A percentile compares a stretch with the other conserved stretches of the same genome.
phyloP scores from a whole-genome alignment of 1,284 basidiomycete species.

The Microbotryum saponariae region DNA sequence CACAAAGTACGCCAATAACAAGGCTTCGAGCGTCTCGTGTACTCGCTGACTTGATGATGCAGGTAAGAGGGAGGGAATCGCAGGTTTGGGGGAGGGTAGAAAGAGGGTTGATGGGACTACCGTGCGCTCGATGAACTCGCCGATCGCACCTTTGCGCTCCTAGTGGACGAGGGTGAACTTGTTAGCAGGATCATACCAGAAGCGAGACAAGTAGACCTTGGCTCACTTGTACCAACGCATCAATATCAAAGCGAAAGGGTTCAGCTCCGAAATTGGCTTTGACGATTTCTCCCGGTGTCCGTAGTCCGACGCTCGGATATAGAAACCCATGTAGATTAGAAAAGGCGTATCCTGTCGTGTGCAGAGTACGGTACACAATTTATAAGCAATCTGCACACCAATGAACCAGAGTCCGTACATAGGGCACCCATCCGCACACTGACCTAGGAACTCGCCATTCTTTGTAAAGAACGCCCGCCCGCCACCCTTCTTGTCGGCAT shows the following conservation, averaged over 20 bases:
- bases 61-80: conserved; percentile 16
- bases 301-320: conserved; percentile 78
- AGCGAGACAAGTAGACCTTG: not conserved
- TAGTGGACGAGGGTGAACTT: not conserved
- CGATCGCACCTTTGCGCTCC: conserved; percentile 24
- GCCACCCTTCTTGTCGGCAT: not conserved
- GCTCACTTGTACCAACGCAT: conserved; percentile 38
- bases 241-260: conserved; percentile 79
- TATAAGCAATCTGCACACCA: not conserved
- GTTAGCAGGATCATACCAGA: too few species aligned
- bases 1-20: conserved; percentile 24
- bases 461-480: conserved; percentile 79
- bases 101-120: conserved; percentile 5
- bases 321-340: conserved; percentile 40
- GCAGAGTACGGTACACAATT: not conserved
- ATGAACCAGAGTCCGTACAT: not conserved
- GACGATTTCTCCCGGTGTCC: conserved; percentile 62
- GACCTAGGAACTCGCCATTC: conserved; percentile 71
- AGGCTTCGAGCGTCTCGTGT: conserved; percentile 21
- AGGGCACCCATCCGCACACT: conserved; percentile 16
- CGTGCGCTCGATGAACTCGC: conserved; percentile 2
- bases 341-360: conserved; percentile 18
- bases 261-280: conserved; percentile 78
- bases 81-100: conserved; percentile 3
- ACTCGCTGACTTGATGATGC: not conserved